These are phyloP conservation scores for Lactarius quietus DNA, from an alignment of 768 basidiomycete genomes.

Conservation along the genomic window DNA sequence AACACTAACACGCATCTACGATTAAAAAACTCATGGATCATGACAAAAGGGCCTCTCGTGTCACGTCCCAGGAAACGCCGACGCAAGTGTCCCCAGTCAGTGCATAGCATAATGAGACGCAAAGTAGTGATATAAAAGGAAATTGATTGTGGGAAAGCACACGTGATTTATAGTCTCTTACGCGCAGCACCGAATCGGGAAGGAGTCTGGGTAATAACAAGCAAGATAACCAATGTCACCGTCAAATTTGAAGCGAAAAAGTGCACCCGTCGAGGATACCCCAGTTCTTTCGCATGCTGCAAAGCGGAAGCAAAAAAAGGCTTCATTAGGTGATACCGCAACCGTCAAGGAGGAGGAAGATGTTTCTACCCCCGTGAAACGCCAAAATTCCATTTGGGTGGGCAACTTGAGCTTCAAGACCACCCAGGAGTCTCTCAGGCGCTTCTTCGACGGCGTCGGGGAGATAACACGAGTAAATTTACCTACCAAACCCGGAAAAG, in stretches of 20 bases:
- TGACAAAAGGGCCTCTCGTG: no score
- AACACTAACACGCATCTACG: no score
- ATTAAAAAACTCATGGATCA: no score
- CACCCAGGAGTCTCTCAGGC: constrained; percentile 61
- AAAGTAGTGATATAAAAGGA: no score
- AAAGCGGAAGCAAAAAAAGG: constrained; percentile 58
- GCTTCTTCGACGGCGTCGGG: constrained; percentile 67
- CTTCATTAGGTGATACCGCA: constrained; percentile 33
- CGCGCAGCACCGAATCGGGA: no score
- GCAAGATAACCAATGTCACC: no score
- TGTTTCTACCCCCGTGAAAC: constrained; percentile 38
- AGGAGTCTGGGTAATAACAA: no score
- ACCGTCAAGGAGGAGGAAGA: constrained; percentile 39
- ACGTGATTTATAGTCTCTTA: no score
- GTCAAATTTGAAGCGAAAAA: constrained; percentile 9
- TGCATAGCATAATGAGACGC: no score
- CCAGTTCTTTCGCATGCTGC: constrained; percentile 75
- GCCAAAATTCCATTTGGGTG: constrained; percentile 91
- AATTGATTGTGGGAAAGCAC: no score
- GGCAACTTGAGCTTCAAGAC: constrained; percentile 94
- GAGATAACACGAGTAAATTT: constrained; percentile 81
- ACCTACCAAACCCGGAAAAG: constrained; percentile 66
- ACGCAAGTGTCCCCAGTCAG: no score
- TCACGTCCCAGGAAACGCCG: no score
- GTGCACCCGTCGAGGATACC: constrained; percentile 32